Conservation (phyloP, 495 filamentous ascomycete species). For the Tuber melanosporum region DNA sequence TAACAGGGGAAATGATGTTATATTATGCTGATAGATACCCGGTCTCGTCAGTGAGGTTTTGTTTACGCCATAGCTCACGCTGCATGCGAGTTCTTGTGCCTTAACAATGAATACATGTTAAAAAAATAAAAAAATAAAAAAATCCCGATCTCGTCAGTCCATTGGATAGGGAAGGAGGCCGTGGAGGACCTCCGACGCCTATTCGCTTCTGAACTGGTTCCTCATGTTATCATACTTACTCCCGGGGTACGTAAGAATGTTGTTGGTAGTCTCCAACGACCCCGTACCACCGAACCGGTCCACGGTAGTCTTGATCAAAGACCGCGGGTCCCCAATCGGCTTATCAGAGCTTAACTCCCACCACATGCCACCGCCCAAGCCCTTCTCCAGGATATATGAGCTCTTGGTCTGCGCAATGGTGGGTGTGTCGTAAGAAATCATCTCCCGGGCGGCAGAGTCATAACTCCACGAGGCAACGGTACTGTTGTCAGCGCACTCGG, state of each 20-base stretch:
- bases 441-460: conserved; percentile 51
- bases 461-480: conserved; percentile 65
- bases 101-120: no score
- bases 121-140: no score
- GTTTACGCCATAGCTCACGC: no score
- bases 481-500: conserved; percentile 48
- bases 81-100: no score
- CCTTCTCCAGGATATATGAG: conserved; percentile 55
- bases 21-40: neutral
- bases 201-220: conserved; percentile 43
- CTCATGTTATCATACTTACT: conserved; percentile 76
- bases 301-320: conserved; percentile 59
- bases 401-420: conserved; percentile 57
- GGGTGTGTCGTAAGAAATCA: conserved; percentile 73
- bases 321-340: conserved; percentile 47
- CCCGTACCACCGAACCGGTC: conserved; percentile 48
- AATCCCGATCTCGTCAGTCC: neutral
- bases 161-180: neutral
- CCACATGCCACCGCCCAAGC: conserved; percentile 78
- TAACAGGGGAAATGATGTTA: neutral
- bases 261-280: conserved; percentile 55
- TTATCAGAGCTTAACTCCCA: conserved; percentile 82
- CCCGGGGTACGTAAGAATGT: conserved; percentile 64
- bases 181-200: neutral
- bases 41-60: neutral